These are phyloP conservation scores for Pseudocercospora eumusae DNA, from an alignment of 2,329 filamentous ascomycete species.

Conservation along the genomic window DNA sequence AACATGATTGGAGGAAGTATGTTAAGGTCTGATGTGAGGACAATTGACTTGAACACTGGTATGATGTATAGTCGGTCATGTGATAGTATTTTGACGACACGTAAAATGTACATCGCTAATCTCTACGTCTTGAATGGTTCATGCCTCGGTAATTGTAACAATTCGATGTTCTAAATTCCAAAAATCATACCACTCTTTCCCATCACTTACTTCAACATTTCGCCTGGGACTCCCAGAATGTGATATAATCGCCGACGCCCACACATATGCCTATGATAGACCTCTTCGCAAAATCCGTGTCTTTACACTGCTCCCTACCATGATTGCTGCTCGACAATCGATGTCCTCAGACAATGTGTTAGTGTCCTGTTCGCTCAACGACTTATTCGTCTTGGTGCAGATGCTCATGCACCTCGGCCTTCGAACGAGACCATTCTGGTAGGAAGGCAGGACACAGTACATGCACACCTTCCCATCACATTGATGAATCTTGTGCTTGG, in stretches of 20 bases:
- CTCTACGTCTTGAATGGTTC: no score
- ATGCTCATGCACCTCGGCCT: background rate
- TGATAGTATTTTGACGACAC: no score
- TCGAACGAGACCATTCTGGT: background rate
- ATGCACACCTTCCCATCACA: background rate
- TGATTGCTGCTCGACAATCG: no score
- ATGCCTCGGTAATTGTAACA: no score
- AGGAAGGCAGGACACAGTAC: background rate
- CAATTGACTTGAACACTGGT: background rate
- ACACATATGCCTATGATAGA: background rate
- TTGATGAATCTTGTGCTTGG: background rate
- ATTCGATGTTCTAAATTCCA: no score
- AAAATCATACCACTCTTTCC: background rate
- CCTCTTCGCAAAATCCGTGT: no score
- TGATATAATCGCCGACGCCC: background rate
- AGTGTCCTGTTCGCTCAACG: no score
- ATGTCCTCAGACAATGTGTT: no score
- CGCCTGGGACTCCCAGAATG: background rate
- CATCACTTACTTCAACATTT: background rate
- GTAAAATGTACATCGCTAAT: no score
- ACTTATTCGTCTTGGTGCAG: no score
- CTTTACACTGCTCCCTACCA: no score
- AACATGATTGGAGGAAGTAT: constrained; percentile 59
- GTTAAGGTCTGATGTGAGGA: background rate
- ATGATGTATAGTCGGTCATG: no score